Evolutionary conservation across 2,329 filamentous ascomycete genomes (phyloP), one percentile per base, ranked within the genome.

Genomic region (Ceratocystis cacaofunesta): DNA sequence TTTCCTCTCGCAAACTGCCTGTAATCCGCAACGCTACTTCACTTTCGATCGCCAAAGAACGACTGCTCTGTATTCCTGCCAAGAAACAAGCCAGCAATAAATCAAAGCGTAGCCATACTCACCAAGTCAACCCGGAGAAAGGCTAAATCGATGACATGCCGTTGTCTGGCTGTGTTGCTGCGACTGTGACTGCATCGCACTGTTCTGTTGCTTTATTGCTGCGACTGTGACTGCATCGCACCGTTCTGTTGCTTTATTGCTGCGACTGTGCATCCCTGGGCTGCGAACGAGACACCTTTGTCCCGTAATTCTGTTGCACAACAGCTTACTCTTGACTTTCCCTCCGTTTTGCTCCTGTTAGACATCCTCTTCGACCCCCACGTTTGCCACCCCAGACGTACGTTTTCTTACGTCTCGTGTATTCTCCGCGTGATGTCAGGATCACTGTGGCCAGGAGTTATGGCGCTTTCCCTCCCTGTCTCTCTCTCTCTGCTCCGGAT

Each of bases 111-210:
- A 12, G 36, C 36, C 10, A 41, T 15, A 41, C 36, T 41, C 10
- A 10, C 36, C 36, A 41, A 41, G 36, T 41, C 36, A 12, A 1
- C 10, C 36, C 12, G 3, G 36, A 41, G 36, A 12, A 57, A 32
- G 28, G 19, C 52, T n/a, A 57, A 57, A 57, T 57, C 52, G 52
- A 57, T 57, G 52, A 57, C 52, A 57, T 12, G 52, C 52, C 52
- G n/a, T 1, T n/a, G n/a, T 2, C 46, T 50, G 12, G 10, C 36
- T 41, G 36, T 10, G 8, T 12, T 12, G 32, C 32, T 36, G 32
- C 8, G 32, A 36, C 32, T 36, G 32, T 10, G 1, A 36, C 32
- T 36, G 32, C 32, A 36, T 10, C 32, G 32, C 8, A 36, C 32
- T 1, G 32, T 50, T 50, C 46, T 8, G 8, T 22, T n/a, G 17